Conservation (phyloP, 331 rosid genomes). For the Pyracantha coccinea region DNA sequence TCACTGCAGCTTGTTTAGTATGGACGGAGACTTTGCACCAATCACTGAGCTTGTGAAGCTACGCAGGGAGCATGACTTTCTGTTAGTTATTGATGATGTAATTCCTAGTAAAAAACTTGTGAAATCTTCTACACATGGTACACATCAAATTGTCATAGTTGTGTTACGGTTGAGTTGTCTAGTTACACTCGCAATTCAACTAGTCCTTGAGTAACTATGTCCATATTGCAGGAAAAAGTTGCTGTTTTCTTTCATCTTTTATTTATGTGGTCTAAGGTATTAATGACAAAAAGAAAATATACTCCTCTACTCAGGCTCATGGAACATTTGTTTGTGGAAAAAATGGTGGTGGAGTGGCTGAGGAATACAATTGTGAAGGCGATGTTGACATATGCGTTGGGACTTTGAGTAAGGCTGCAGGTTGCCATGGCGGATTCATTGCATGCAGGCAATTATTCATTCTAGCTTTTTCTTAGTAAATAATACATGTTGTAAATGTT, state of each 20-base stretch:
- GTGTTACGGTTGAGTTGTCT: not conserved
- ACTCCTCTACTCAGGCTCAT: constrained; percentile 54
- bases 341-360: constrained; percentile 97
- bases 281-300: not conserved
- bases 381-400: constrained; percentile 88
- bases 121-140: not conserved
- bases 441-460: constrained; percentile 73
- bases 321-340: constrained; percentile 89
- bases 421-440: constrained; percentile 95
- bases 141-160: not conserved
- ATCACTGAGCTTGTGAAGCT: constrained; percentile 68
- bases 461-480: not conserved
- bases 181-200: not conserved
- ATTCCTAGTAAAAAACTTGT: constrained; percentile 15
- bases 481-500: not conserved
- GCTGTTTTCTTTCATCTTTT: not conserved
- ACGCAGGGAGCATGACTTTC: constrained; percentile 64
- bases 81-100: constrained; percentile 91
- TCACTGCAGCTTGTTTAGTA: constrained; percentile 86
- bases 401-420: constrained; percentile 91
- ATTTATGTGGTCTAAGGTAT: not conserved
- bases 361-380: constrained; percentile 72
- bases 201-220: not conserved
- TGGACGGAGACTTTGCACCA: constrained; percentile 97
- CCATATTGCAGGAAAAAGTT: not conserved